Base-by-base conservation (phyloP, 2,329 filamentous ascomycete species). In the Seiridium unicorne region DNA sequence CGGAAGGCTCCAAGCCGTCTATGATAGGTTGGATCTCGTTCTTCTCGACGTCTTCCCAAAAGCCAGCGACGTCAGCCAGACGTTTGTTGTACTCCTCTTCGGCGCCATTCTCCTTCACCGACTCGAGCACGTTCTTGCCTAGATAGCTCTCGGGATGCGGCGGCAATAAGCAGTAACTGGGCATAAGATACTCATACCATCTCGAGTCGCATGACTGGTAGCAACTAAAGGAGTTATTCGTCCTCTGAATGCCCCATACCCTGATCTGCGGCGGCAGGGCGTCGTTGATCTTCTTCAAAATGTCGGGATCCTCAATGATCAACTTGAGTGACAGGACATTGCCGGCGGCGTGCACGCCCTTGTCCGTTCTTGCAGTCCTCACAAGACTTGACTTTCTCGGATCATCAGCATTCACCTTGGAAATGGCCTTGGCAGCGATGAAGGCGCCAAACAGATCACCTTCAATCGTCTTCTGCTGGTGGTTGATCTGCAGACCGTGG, bases 181-280 rank as follows among this genome's bases (percentile, higher is more conserved):
- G 95, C 74, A 99, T 91, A 57, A 99, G 81, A 72, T 99, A 99
- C 78, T 99, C 95, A 77, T 99, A 99, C 83, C 93, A 96, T 66
- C 95, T 84, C 34, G 93, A 97, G 76, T 99, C 95, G 76, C 94
- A 97, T 59, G 91, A 85, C 72, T 96, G 90, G 76, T 99, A 99
- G 76, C 91, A 94, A 75, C 91, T 97, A 80, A 98, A 99, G 66
- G 88, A 87, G 65, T 93, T 94, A 72, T 89, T 94, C 1, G 94
- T 96, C 56, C 92, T 83, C 74, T 96, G 88, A 63, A 97, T 92
- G 3, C 92, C 95, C 95, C 95, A 99, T 3, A 99, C 85, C 56
- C 95, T 87, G 65, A 99, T 99, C 78, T 99, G 95, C 3, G 89
- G 84, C 2, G 90, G 90, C 46, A 99, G 82, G 59, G 91, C 80